phyloP scores from a whole-genome alignment of 306 rosid genomes.

The Lotus japonicus region DNA sequence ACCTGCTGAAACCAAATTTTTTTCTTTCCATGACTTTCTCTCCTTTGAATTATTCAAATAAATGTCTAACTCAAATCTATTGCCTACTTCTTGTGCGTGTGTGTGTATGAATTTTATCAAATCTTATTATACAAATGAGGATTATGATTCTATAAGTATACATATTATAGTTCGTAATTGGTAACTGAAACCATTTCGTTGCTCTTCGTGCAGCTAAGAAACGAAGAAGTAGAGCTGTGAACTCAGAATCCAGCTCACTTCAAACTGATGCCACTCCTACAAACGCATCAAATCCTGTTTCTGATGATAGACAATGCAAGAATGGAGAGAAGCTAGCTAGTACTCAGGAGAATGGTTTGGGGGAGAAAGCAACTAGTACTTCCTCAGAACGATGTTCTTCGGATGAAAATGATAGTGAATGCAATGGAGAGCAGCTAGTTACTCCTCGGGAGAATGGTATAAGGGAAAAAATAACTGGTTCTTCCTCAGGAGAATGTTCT shows the following conservation, averaged over 20 bases:
- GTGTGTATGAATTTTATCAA: neutral
- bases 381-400: conserved; percentile 16
- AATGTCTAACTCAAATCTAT: neutral
- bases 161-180: neutral
- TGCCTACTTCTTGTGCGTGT: neutral
- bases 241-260: conserved; percentile 22
- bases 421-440: conserved; percentile 10
- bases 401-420: neutral
- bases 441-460: neutral
- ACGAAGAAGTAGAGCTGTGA: conserved; percentile 23
- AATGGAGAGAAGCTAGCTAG: conserved; percentile 17
- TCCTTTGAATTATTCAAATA: neutral
- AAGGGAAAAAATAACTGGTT: neutral
- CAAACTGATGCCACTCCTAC: conserved; percentile 29
- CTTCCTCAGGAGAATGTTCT: conserved; percentile 18
- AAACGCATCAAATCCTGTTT: conserved; percentile 20
- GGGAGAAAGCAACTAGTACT: neutral
- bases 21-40: neutral
- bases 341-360: conserved; percentile 15
- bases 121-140: neutral
- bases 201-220: conserved; percentile 55
- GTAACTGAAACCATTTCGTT: conserved; percentile 13
- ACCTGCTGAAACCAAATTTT: neutral
- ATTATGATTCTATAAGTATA: neutral
- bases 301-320: conserved; percentile 28